phyloP scores from a whole-genome alignment of 2,329 filamentous ascomycete genomes.

The Lasiodiplodia gonubiensis region DNA sequence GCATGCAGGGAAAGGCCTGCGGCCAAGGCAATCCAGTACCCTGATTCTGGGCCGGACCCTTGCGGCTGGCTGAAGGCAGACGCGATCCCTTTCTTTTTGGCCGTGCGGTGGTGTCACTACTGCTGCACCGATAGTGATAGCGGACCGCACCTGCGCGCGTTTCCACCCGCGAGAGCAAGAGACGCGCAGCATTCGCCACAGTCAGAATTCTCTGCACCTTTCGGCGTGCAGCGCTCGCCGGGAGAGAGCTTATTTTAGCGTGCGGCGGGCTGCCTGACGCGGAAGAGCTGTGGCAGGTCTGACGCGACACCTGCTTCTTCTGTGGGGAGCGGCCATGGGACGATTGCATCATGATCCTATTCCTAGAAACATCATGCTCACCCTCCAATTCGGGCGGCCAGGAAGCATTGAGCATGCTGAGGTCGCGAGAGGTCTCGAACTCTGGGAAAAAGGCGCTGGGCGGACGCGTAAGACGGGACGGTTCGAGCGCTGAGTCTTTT shows the following conservation, averaged over 20 bases:
- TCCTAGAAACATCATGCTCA: slow-evolving; percentile 17
- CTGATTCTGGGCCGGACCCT: slow-evolving; percentile 23
- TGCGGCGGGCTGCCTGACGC: slow-evolving; percentile 12
- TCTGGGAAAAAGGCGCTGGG: background rate
- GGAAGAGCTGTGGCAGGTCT: slow-evolving; percentile 7
- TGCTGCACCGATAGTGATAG: background rate
- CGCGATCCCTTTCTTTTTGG: background rate
- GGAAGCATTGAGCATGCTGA: slow-evolving; percentile 12
- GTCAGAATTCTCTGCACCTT: background rate
- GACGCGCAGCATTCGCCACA: background rate
- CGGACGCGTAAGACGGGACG: slow-evolving; percentile 16
- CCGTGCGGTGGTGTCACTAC: background rate
- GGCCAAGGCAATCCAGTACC: slow-evolving; percentile 7
- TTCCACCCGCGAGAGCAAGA: slow-evolving; percentile 12
- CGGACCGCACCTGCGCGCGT: background rate
- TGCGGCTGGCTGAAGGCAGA: slow-evolving; percentile 13
- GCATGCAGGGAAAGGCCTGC: slow-evolving; percentile 14
- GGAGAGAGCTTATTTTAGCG: slow-evolving; percentile 19
- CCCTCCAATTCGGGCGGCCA: slow-evolving; percentile 7
- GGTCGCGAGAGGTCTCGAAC: slow-evolving; percentile 10
- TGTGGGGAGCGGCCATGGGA: slow-evolving; percentile 4
- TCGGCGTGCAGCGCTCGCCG: slow-evolving; percentile 3
- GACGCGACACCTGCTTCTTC: slow-evolving; percentile 2
- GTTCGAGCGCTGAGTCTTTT: background rate
- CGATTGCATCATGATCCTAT: slow-evolving; percentile 19